These are phyloP conservation scores for Tulasnella sp. DNA, from an alignment of 768 basidiomycete genomes.

Conservation along the genomic window DNA sequence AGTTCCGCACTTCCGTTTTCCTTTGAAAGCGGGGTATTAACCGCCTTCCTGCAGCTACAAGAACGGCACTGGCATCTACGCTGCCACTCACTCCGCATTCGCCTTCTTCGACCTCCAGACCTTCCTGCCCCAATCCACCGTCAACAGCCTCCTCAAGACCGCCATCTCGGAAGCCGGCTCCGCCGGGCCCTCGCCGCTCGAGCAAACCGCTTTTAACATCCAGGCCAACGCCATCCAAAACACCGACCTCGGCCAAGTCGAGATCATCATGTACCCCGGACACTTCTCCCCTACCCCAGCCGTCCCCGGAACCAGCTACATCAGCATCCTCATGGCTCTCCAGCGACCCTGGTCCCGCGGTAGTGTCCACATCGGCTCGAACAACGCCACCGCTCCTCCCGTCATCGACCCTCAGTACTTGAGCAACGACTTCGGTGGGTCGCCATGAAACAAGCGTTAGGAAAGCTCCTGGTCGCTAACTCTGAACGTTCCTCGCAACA, in stretches of 20 bases:
- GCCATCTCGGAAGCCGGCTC: neutral
- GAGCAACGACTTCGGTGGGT: constrained; percentile 31
- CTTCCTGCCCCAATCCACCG: neutral
- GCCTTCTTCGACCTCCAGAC: constrained; percentile 1
- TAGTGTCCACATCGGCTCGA: constrained; percentile 28
- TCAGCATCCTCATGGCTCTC: constrained; percentile 27
- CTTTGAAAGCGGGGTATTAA: neutral
- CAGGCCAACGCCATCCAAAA: neutral
- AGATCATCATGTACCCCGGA: constrained; percentile 4
- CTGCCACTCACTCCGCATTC: neutral
- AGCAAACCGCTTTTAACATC: neutral
- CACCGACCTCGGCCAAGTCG: neutral
- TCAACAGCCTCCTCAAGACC: neutral
- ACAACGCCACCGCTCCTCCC: constrained; percentile 27
- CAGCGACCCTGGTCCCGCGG: constrained; percentile 40
- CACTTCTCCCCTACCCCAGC: constrained; percentile 13
- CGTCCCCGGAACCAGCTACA: constrained; percentile 32
- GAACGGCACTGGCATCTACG: constrained; percentile 7
- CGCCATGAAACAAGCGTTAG: no score
- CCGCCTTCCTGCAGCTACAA: neutral
- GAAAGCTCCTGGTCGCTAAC: no score
- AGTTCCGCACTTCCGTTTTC: neutral
- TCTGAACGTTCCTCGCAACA: neutral
- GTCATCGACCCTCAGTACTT: constrained; percentile 34
- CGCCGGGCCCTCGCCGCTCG: neutral